These are phyloP conservation scores for Lepidium campestre DNA, from an alignment of 441 rosid genomes.

Conservation along the genomic window DNA sequence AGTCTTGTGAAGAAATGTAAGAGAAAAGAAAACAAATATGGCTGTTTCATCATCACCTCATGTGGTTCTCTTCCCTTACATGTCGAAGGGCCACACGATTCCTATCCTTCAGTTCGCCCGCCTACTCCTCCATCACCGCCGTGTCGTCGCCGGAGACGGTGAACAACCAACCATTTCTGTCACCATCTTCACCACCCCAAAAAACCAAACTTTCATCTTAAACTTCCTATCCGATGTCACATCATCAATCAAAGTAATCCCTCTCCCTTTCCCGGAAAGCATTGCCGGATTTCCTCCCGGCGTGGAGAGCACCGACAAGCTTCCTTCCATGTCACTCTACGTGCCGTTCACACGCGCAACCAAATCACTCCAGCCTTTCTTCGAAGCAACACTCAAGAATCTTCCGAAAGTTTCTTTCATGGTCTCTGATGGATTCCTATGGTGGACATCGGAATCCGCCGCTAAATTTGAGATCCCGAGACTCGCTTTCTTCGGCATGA, in stretches of 20 bases:
- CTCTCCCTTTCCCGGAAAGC: constrained; percentile 47
- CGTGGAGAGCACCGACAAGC: constrained; percentile 57
- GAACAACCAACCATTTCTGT: not conserved
- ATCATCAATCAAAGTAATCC: constrained; percentile 24
- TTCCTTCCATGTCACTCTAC: constrained; percentile 52
- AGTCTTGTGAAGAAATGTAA: not conserved
- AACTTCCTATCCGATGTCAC: constrained; percentile 29
- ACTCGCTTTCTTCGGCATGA: constrained; percentile 45
- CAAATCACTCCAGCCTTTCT: constrained; percentile 44
- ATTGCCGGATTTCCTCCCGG: constrained; percentile 42
- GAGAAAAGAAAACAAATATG: not conserved
- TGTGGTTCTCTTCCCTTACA: constrained; percentile 61
- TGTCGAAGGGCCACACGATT: constrained; percentile 74
- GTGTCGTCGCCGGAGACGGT: not conserved
- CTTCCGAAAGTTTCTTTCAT: constrained; percentile 44
- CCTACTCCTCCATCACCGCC: constrained; percentile 49
- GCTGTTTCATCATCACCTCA: constrained; percentile 15
- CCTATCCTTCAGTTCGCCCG: constrained; percentile 63
- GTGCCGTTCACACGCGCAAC: constrained; percentile 50
- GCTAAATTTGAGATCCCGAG: constrained; percentile 51
- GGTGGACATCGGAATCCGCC: constrained; percentile 72
- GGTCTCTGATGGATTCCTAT: constrained; percentile 61
- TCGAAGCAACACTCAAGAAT: constrained; percentile 36
- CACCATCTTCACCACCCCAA: constrained; percentile 63
- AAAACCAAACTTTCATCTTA: constrained; percentile 49